phyloP scores from a whole-genome alignment of 2,329 filamentous ascomycete species.

The Aspergillus persii region DNA sequence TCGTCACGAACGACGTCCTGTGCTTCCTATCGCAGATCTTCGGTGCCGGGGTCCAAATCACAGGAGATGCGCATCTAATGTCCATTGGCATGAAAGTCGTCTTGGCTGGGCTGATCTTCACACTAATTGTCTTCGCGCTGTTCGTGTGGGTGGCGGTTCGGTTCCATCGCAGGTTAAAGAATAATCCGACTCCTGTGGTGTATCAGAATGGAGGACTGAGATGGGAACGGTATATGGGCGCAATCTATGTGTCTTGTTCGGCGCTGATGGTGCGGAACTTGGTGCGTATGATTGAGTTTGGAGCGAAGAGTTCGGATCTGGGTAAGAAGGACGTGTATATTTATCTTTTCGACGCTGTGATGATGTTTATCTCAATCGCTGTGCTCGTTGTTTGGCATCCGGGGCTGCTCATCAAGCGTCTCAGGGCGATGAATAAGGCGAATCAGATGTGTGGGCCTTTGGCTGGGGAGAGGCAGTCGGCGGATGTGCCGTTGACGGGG shows the following conservation, averaged over 20 bases:
- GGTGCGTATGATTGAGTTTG: constrained; percentile 29
- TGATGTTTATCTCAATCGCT: constrained; percentile 4
- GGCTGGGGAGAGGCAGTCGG: constrained; percentile 4
- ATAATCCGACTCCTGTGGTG: constrained; percentile 17
- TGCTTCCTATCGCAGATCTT: constrained; percentile 34
- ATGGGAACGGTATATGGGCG: constrained; percentile 24
- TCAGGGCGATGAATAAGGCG: constrained; percentile 16
- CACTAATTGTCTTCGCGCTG: constrained; percentile 26
- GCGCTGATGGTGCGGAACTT: constrained; percentile 38
- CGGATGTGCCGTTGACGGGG: constrained; percentile 17
- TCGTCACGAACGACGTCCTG: constrained; percentile 34
- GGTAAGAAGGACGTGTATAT: constrained; percentile 36
- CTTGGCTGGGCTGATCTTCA: constrained; percentile 29
- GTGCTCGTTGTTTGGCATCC: constrained; percentile 27
- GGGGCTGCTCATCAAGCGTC: constrained; percentile 14
- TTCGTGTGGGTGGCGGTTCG: constrained; percentile 25
- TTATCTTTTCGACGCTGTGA: constrained; percentile 25
- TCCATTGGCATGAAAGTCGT: constrained; percentile 26
- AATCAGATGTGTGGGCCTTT: constrained; percentile 8
- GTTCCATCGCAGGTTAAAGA: constrained; percentile 23
- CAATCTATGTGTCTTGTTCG: constrained; percentile 18
- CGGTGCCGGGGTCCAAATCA: constrained; percentile 28
- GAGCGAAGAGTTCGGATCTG: constrained; percentile 29
- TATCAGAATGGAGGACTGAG: constrained; percentile 12
- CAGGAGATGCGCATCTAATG: constrained; percentile 13